Evolutionary conservation across 2,329 filamentous ascomycete genomes (phyloP), one percentile per base, ranked within the genome.

Genomic region (Xylariales sp.): DNA sequence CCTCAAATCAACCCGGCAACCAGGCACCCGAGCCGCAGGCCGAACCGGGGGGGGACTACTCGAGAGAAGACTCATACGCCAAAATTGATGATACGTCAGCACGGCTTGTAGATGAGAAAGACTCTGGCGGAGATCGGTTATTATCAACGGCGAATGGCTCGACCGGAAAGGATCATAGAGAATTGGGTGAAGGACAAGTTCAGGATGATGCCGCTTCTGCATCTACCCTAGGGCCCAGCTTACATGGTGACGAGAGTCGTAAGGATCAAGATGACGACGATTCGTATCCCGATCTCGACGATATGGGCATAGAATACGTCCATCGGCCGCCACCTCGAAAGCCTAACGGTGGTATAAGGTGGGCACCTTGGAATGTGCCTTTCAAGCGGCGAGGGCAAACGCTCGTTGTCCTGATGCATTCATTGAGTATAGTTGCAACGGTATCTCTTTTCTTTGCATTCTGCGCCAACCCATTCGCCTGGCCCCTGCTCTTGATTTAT

Each of bases 391-490:
- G 92, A 32, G 80, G 93, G 54, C 92, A 95, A 80, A 96, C 94
- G 3, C 87, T 94, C 45, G 87, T 95, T 3, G 91, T 94, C 12
- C 83, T 94, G 8, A 86, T 89, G 73, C 92, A 94, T 79, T 92
- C 89, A 69, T 85, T 93, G 72, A 89, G 87, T 63, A 91, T 94
- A 69, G 87, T 88, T n/a, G 81, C 88, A 30, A 86, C 88, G 73
- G 85, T 97, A 5, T 91, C 93, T 5, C 79, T 90, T 65, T 98
- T 98, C 84, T 97, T 97, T 83, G 91, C 97, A 76, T 88, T 94
- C 41, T 97, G 94, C 80, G 91, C 93, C 64, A 94, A 97, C 64
- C 96, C 96, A 0, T 83, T 98, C n/a, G 89, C 91, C 55, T 99
- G 96, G 96, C 95, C 95, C 1, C 81, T 91, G 49, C 77, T 91